Conservation (phyloP, 2,329 filamentous ascomycete species). For the Aureobasidium sp. region DNA sequence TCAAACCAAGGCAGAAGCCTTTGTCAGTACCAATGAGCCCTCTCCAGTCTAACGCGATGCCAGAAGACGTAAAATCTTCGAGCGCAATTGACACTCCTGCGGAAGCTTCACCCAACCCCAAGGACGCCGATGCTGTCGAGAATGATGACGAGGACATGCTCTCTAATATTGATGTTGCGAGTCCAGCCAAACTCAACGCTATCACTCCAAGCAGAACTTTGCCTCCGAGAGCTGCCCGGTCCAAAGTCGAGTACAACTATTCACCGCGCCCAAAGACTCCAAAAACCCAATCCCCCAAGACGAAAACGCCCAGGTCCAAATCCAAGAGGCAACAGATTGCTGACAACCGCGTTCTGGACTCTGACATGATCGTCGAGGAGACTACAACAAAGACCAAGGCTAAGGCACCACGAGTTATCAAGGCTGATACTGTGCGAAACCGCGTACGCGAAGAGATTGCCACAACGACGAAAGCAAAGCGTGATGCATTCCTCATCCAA, state of each 20-base stretch:
- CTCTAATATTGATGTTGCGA: conserved; percentile 7
- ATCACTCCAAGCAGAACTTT: conserved; percentile 14
- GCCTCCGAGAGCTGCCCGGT: conserved; percentile 20
- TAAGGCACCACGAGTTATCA: conserved; percentile 12
- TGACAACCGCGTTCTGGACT: conserved; percentile 6
- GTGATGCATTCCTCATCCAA: conserved; percentile 37
- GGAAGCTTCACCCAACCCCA: background rate
- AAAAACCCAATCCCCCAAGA: background rate
- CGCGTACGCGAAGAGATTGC: conserved; percentile 35
- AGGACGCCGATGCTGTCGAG: background rate
- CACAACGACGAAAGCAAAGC: conserved; percentile 33
- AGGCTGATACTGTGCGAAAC: conserved; percentile 31
- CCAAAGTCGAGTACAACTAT: conserved; percentile 19
- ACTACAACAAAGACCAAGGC: background rate
- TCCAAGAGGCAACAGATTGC: conserved; percentile 12
- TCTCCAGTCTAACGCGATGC: background rate
- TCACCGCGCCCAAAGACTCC: conserved; percentile 4
- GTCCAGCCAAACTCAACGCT: background rate
- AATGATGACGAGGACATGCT: conserved; percentile 4
- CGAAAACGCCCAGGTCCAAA: conserved; percentile 5
- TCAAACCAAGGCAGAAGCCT: conserved; percentile 8
- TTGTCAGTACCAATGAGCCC: background rate
- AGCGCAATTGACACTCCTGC: background rate
- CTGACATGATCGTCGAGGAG: background rate
- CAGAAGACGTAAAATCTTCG: background rate